phyloP scores from a whole-genome alignment of 169 alveolate species.

The Plasmodium relictum region DNA sequence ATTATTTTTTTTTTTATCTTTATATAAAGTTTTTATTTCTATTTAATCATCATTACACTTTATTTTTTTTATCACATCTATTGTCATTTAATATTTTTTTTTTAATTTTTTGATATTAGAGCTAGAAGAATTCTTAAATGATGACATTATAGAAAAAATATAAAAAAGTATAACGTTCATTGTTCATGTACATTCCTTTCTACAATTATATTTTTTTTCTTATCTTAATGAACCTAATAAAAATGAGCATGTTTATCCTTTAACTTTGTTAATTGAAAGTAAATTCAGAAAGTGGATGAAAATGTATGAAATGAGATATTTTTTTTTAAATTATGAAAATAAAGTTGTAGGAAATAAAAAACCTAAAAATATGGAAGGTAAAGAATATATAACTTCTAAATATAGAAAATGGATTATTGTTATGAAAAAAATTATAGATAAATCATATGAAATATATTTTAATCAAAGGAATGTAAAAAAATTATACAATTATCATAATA shows the following conservation, averaged over 20 bases:
- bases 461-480: slow-evolving; percentile 50
- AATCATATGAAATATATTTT: slow-evolving; percentile 31
- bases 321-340: slow-evolving; percentile 35
- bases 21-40: background rate
- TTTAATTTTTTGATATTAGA: slow-evolving; percentile 18
- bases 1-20: slow-evolving; percentile 7
- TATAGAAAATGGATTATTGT: background rate
- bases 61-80: background rate
- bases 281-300: slow-evolving; percentile 16
- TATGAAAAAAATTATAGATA: background rate
- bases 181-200: slow-evolving; percentile 54
- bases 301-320: background rate
- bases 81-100: background rate
- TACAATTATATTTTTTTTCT: slow-evolving; percentile 62
- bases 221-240: slow-evolving; percentile 41
- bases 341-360: background rate
- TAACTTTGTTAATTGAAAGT: slow-evolving; percentile 32
- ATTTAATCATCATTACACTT: background rate
- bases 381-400: slow-evolving; percentile 15
- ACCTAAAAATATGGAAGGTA: slow-evolving; percentile 3
- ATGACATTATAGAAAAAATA: slow-evolving; percentile 19
- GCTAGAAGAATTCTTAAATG: slow-evolving; percentile 1
- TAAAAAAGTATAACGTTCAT: slow-evolving; percentile 12
- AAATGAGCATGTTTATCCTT: slow-evolving; percentile 1
- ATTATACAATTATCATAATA: slow-evolving; percentile 16